Evolutionary conservation across 768 basidiomycete genomes (phyloP).

Genomic region (Austroboletus eburneus): DNA sequence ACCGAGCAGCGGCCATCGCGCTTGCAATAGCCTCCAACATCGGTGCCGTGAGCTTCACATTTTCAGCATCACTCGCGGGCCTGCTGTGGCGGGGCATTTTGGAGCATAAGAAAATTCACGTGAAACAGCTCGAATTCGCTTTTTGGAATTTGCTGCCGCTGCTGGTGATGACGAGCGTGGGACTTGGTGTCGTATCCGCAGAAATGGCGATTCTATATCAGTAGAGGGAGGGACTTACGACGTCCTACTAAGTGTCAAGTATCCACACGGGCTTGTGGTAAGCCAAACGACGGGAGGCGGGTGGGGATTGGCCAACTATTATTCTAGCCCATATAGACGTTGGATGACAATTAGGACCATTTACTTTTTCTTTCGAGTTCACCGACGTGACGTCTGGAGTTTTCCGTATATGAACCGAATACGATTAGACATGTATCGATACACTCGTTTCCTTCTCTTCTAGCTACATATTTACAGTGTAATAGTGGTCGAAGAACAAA

Average conservation of each 20-base stretch:
- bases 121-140: conserved; percentile 63
- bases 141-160: conserved; percentile 68
- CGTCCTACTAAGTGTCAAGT: background rate
- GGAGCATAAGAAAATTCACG: conserved; percentile 61
- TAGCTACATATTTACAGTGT: background rate
- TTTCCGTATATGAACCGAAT: background rate
- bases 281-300: background rate
- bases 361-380: background rate
- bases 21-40: conserved; percentile 87
- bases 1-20: conserved; percentile 59
- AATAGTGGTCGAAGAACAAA: no score
- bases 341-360: background rate
- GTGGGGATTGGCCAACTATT: background rate
- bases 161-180: conserved; percentile 59
- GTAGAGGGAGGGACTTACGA: background rate
- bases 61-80: conserved; percentile 84
- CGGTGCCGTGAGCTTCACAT: conserved; percentile 87
- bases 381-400: background rate
- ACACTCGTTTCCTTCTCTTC: background rate
- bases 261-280: no score
- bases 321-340: background rate
- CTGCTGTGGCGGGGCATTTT: conserved; percentile 80
- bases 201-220: conserved; percentile 62
- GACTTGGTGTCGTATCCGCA: conserved; percentile 65
- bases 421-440: conserved; percentile 9